phyloP scores from a whole-genome alignment of 805 yeast species.

The Monosporozyma siamensis region DNA sequence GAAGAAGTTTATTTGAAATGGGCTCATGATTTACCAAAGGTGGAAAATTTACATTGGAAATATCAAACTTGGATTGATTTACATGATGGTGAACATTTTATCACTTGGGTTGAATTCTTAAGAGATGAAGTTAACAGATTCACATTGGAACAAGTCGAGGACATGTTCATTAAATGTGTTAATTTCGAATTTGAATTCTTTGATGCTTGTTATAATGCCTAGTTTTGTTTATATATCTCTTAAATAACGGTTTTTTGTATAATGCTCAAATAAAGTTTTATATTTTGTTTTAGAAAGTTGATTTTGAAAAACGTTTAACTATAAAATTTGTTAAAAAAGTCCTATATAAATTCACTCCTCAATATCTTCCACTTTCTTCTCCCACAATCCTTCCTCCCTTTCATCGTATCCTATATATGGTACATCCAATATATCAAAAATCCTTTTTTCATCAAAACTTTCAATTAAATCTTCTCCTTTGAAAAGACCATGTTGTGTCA shows the following conservation, averaged over 20 bases:
- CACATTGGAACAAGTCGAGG: background rate
- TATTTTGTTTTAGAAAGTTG: no score
- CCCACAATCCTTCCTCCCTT: constrained; percentile 10
- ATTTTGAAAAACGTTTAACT: background rate
- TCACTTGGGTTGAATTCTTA: constrained; percentile 41
- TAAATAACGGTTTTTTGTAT: constrained; percentile 7
- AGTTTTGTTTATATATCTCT: background rate
- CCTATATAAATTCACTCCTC: no score
- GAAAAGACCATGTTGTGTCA: constrained; percentile 28
- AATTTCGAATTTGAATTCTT: constrained; percentile 39
- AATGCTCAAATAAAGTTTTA: background rate
- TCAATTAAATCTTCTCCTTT: constrained; percentile 17
- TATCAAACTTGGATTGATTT: constrained; percentile 43
- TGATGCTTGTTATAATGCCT: constrained; percentile 36
- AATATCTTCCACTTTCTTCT: background rate
- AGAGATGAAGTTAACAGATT: constrained; percentile 34
- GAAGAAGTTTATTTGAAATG: constrained; percentile 44
- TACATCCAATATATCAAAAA: constrained; percentile 19
- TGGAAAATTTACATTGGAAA: constrained; percentile 34
- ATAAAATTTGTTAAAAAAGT: no score
- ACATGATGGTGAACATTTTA: constrained; percentile 42
- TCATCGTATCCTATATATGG: constrained; percentile 8
- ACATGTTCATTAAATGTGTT: constrained; percentile 29
- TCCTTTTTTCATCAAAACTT: constrained; percentile 20
- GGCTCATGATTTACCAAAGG: constrained; percentile 35